Conservation (phyloP, 352 stramenopile species). For the Phytophthora ohioensis region DNA sequence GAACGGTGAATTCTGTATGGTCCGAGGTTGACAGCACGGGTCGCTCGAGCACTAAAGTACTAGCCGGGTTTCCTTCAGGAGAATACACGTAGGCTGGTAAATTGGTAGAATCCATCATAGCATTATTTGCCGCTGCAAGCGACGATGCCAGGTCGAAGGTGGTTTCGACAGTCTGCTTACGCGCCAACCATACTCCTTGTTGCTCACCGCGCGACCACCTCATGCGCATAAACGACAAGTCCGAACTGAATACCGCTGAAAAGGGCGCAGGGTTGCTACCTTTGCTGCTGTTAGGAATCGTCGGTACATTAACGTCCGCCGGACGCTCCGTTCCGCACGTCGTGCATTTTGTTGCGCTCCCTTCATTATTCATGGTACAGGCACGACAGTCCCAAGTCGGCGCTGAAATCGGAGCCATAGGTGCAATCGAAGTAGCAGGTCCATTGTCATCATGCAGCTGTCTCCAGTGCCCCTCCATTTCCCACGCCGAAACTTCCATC, state of each 20-base stretch:
- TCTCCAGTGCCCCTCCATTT: slow-evolving; percentile 83
- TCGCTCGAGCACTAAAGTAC: slow-evolving; percentile 73
- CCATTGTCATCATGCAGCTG: slow-evolving; percentile 58
- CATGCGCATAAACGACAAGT: slow-evolving; percentile 79
- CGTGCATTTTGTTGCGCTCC: slow-evolving; percentile 61
- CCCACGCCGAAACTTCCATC: slow-evolving; percentile 43
- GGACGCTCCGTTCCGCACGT: slow-evolving; percentile 79
- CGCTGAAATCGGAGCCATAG: slow-evolving; percentile 34
- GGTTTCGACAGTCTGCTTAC: slow-evolving; percentile 40
- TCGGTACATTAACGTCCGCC: slow-evolving; percentile 41
- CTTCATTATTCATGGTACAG: slow-evolving; percentile 85
- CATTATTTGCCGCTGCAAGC: slow-evolving; percentile 44
- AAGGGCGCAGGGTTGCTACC: slow-evolving; percentile 85
- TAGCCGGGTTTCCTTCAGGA: slow-evolving; percentile 50
- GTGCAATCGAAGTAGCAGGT: slow-evolving; percentile 16
- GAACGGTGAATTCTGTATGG: slow-evolving; percentile 66
- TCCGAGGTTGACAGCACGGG: slow-evolving; percentile 58
- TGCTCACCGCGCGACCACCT: slow-evolving; percentile 86
- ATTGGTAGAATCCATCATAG: slow-evolving; percentile 65
- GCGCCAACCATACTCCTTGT: slow-evolving; percentile 82
- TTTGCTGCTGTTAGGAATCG: slow-evolving; percentile 42
- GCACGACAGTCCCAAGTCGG: slow-evolving; percentile 72
- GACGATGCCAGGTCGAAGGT: slow-evolving; percentile 51
- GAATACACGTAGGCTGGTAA: slow-evolving; percentile 69
- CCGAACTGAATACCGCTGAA: slow-evolving; percentile 61